Evolutionary conservation across 768 basidiomycete species (phyloP), one percentile per base, ranked within the genome.

Genomic region (Mycena latifolia): DNA sequence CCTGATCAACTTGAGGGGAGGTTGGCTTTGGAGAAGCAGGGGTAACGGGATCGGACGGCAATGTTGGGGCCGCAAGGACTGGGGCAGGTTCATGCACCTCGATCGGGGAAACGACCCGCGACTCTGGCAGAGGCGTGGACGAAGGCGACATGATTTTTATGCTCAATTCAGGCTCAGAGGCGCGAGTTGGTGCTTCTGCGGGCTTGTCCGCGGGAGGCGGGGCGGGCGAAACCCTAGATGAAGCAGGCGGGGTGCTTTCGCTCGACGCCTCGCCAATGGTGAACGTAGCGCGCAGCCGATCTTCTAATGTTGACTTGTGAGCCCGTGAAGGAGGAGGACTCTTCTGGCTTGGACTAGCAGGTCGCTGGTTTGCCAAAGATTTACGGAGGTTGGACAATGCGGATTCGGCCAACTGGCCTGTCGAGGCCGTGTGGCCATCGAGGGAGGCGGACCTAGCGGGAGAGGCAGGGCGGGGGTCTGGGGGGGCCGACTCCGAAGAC

Each of bases 261-360:
- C 76, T 79, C 11, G 86, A 86, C 15, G 82, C 79, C 22, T 93
- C 92, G 22, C 84, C 86, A 55, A 84, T 82, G 24, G 84, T 82
- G 69, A 89, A 85, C 28, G 85, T 83, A 29, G 80, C 89, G 48
- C 89, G 86, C n/a, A 94, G 80, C 48, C 93, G 83, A 63, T 94
- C 93, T 77, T 94, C 93, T 2, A 94, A 80, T 25, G 85, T 91
- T 10, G 85, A 81, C 73, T 91, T 90, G 37, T 61, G 65, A 50
- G 82, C 77, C 65, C 67, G 67, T 28, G 71, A 70, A 45, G 69
- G 71, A 37, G 67, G 33, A 35, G 14, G 6, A 14, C 14, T 35
- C 33, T 66, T 15, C 67, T 73, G 56, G n/a, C 73, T 73, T 41
- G 84, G 80, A 73, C 80, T 86, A 17, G 72, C 78, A 29, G 84